phyloP scores from a whole-genome alignment of 345 rosid genomes.

The Nasturtium officinale region DNA sequence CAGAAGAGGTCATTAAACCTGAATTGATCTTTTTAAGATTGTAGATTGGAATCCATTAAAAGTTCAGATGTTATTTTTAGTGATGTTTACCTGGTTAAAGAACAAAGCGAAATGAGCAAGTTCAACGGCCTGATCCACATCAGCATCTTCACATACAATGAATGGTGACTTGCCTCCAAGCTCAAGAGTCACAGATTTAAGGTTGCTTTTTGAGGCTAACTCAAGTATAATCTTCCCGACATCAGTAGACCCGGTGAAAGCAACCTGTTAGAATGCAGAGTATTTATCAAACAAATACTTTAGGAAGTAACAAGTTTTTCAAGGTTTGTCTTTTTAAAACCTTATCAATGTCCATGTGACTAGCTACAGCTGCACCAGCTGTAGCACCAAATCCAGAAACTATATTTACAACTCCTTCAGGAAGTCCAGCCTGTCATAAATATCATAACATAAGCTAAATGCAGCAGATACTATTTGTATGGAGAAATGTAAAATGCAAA shows the following conservation, averaged over 20 bases:
- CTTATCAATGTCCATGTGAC: slow-evolving; percentile 96
- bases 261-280: slow-evolving; percentile 59
- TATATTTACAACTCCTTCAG: slow-evolving; percentile 85
- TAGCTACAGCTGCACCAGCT: slow-evolving; percentile 87
- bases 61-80: too few relatives aligned
- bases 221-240: slow-evolving; percentile 70
- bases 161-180: slow-evolving; percentile 99
- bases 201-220: slow-evolving; percentile 82
- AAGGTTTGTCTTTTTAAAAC: slow-evolving; percentile 43
- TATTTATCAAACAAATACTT: neutral
- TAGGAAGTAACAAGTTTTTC: neutral
- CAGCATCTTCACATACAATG: slow-evolving; percentile 92
- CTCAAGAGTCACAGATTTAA: slow-evolving; percentile 89
- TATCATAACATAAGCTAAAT: neutral
- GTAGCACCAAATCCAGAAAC: slow-evolving; percentile 85
- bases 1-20: neutral
- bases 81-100: slow-evolving; percentile 78
- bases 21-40: too few relatives aligned
- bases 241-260: slow-evolving; percentile 92
- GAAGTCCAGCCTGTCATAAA: slow-evolving; percentile 80
- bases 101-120: slow-evolving; percentile 80
- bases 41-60: too few relatives aligned
- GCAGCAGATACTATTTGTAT: neutral
- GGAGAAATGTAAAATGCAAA: neutral
- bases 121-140: slow-evolving; percentile 87